Percentiles rank a stretch among this genome's conserved stretches.
phyloP scores from a whole-genome alignment of 768 basidiomycete genomes.

The Lanmaoa pseudosensibilis region DNA sequence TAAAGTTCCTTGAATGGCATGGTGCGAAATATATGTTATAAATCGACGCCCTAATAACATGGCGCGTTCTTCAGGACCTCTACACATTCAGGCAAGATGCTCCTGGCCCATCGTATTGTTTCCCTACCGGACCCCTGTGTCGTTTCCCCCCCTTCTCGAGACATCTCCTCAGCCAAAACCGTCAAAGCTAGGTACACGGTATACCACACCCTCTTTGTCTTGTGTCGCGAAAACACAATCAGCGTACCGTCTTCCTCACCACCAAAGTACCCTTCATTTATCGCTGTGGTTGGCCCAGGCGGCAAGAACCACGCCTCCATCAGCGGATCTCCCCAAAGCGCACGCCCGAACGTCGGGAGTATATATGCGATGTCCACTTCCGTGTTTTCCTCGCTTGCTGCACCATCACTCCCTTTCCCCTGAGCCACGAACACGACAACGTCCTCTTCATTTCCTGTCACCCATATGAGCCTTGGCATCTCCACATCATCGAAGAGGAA shows the following conservation, averaged over 20 bases:
- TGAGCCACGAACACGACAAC: constrained; percentile 48
- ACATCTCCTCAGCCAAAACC: constrained; percentile 46
- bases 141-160: constrained; percentile 13
- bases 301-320: constrained; percentile 64
- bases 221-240: constrained; percentile 62
- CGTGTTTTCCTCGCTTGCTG: constrained; percentile 11
- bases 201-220: constrained; percentile 78
- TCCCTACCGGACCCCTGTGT: constrained; percentile 22
- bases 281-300: constrained; percentile 45
- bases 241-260: constrained; percentile 47
- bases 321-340: constrained; percentile 77
- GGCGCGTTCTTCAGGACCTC: constrained; percentile 45
- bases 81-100: constrained; percentile 40
- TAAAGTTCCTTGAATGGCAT: constrained; percentile 1
- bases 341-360: constrained; percentile 47
- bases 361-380: constrained; percentile 35
- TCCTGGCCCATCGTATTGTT: constrained; percentile 41
- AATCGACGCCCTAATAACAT: constrained; percentile 25
- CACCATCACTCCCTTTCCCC: constrained; percentile 7
- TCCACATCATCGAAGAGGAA: constrained; percentile 79
- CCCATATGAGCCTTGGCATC: constrained; percentile 65
- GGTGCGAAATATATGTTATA: background rate
- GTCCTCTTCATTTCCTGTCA: constrained; percentile 59
- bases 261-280: constrained; percentile 59
- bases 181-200: constrained; percentile 60